These are phyloP conservation scores for Lactifluus hygrophoroides DNA, from an alignment of 768 basidiomycete genomes.

Conservation along the genomic window DNA sequence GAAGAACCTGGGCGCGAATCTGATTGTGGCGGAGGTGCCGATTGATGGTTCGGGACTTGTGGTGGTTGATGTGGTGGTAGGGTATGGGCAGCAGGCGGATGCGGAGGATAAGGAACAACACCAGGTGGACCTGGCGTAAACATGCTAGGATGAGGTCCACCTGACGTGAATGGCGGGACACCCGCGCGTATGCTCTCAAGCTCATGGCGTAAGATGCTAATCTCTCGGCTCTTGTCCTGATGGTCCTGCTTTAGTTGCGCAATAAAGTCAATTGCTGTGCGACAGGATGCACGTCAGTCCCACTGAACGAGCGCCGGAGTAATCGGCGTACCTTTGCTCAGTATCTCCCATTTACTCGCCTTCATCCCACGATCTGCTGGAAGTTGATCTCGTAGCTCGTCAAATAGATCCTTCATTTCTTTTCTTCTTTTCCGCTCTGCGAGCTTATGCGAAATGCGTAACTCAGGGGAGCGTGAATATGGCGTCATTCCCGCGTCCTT, in stretches of 20 bases:
- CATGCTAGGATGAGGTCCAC: slow-evolving; percentile 31
- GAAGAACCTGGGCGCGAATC: slow-evolving; percentile 42
- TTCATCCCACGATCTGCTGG: slow-evolving; percentile 93
- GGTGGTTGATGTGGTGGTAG: slow-evolving; percentile 36
- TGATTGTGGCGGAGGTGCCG: slow-evolving; percentile 26
- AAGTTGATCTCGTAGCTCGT: slow-evolving; percentile 87
- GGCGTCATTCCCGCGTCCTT: slow-evolving; percentile 47
- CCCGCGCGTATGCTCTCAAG: slow-evolving; percentile 55
- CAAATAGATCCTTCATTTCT: slow-evolving; percentile 99
- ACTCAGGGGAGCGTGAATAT: slow-evolving; percentile 91
- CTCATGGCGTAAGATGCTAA: slow-evolving; percentile 73
- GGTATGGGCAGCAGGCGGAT: slow-evolving; percentile 36
- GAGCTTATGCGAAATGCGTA: slow-evolving; percentile 92
- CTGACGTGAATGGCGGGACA: slow-evolving; percentile 38
- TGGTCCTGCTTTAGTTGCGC: slow-evolving; percentile 65
- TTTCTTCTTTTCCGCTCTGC: slow-evolving; percentile 95
- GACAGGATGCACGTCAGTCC: not conserved
- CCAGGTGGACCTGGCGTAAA: slow-evolving; percentile 29
- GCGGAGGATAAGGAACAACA: slow-evolving; percentile 34
- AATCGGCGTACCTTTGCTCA: slow-evolving; percentile 73
- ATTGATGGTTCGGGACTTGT: slow-evolving; percentile 26
- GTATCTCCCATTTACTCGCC: slow-evolving; percentile 97
- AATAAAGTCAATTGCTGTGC: slow-evolving; percentile 82
- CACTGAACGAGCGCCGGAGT: not conserved
- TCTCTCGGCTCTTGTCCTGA: slow-evolving; percentile 69